Conservation (phyloP, 768 basidiomycete genomes). For the Amanita pallidorosea region DNA sequence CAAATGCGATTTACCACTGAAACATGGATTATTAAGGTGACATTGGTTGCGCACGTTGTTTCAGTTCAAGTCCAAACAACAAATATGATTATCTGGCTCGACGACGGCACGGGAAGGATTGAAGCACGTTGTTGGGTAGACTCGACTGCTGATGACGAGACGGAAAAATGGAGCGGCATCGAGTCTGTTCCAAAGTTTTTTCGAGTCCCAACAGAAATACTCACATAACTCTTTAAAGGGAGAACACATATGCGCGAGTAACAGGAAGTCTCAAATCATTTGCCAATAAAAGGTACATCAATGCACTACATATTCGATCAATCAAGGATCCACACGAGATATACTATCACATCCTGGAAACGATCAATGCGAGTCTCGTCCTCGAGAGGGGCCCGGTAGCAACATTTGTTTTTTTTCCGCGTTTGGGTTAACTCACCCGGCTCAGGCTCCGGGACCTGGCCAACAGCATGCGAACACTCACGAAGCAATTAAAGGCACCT, state of each 20-base stretch:
- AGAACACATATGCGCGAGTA: constrained; percentile 70
- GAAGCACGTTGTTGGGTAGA: constrained; percentile 83
- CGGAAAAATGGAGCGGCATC: constrained; percentile 36
- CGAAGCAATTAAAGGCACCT: constrained; percentile 12
- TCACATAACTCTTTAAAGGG: constrained; percentile 28
- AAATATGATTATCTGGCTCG: constrained; percentile 68
- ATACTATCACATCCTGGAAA: constrained; percentile 74
- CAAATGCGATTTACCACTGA: constrained; percentile 1
- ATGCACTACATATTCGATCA: constrained; percentile 61
- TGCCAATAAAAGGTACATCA: constrained; percentile 72
- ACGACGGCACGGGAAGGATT: constrained; percentile 77
- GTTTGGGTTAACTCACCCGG: constrained; percentile 2
- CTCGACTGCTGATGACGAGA: constrained; percentile 44
- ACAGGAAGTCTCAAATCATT: constrained; percentile 78
- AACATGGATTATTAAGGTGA: constrained; percentile 34
- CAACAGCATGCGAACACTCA: constrained; percentile 11
- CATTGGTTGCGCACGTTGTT: constrained; percentile 64
- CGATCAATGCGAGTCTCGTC: constrained; percentile 55
- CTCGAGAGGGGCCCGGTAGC: constrained; percentile 60
- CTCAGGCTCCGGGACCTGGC: constrained; percentile 22
- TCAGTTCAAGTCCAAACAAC: constrained; percentile 64
- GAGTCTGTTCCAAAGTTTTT: constrained; percentile 18
- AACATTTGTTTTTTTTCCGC: background rate
- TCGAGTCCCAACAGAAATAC: background rate
- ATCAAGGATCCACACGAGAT: constrained; percentile 66